Evolutionary conservation across 208 protist species (phyloP), one percentile per base, ranked within the genome.

Genomic region (Leishmania amazonensis): DNA sequence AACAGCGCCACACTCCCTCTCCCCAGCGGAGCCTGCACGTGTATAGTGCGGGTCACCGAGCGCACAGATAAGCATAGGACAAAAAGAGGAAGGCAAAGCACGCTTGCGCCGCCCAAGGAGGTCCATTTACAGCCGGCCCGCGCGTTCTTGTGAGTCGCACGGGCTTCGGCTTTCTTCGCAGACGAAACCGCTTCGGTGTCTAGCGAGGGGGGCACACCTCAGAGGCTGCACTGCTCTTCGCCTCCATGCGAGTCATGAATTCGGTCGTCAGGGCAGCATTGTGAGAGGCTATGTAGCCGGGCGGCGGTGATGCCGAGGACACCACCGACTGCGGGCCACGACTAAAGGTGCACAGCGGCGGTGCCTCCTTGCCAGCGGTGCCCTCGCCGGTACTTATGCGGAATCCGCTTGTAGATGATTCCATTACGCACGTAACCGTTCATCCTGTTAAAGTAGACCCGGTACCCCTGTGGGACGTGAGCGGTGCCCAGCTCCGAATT

Each of bases 281-380:
- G 28, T 49, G 28, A 15, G 49, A 28, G 2, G 73, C 54, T 19
- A 76, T 65, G 57, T 80, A 84, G 40, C 80, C 80, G 17, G 42
- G 28, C 9, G 13, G 73, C 54, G 80, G 80, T 53, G 40, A 67
- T 47, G 65, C 74, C 28, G 80, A 84, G 11, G 80, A 84, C 67
- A 76, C 80, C 75, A 75, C 62, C 64, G 80, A 84, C 45, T 42
- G 28, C 35, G 80, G 73, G 11, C 75, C 80, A 47, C 75, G 75
- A 28, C 67, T 75, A 57, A 84, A 80, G 51, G 64, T 84, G 75
- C 76, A 83, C 5, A 84, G 75, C 45, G 75, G 75, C 13, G 80
- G 80, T 11, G 65, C 38, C 5, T 40, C 65, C 73, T 24, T 15
- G n/a, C 74, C 80, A 2, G 80, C 72, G 1, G 49, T 54, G 19